phyloP scores from a whole-genome alignment of 306 rosid species.

The Begonia masoniana region DNA sequence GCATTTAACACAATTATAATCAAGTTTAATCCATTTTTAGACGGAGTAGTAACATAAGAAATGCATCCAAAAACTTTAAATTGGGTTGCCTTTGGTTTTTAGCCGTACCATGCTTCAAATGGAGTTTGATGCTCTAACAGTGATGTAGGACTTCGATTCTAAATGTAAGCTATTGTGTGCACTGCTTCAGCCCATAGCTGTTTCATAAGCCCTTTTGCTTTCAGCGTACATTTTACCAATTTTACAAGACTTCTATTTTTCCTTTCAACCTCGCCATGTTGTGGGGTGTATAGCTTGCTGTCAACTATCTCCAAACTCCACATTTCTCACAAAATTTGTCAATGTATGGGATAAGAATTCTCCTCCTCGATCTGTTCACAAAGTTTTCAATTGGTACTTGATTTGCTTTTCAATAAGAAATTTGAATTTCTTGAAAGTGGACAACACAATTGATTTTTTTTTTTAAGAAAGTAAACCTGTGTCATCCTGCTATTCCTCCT shows the following conservation, averaged over 20 bases:
- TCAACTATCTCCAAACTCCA: neutral
- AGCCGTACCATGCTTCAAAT: neutral
- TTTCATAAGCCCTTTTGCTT: constrained; percentile 1
- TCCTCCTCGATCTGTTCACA: neutral
- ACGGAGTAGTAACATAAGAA: neutral
- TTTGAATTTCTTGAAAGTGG: constrained; percentile 5
- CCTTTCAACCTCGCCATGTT: neutral
- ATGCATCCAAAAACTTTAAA: constrained; percentile 1
- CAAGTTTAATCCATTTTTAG: neutral
- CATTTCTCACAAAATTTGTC: neutral
- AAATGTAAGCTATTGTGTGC: neutral
- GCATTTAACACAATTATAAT: too few relatives aligned
- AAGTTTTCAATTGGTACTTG: neutral
- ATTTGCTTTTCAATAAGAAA: constrained; percentile 6
- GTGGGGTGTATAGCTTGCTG: neutral
- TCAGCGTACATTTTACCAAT: neutral
- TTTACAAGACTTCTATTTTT: neutral
- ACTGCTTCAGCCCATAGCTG: neutral
- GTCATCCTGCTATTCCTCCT: neutral
- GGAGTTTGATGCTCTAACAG: neutral
- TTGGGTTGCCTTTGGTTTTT: neutral
- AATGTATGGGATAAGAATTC: neutral
- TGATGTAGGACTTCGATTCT: neutral
- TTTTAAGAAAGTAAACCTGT: too few relatives aligned
- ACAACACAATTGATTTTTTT: neutral